phyloP scores from a whole-genome alignment of 495 filamentous ascomycete species.

The Aspergillus olivimuriae region DNA sequence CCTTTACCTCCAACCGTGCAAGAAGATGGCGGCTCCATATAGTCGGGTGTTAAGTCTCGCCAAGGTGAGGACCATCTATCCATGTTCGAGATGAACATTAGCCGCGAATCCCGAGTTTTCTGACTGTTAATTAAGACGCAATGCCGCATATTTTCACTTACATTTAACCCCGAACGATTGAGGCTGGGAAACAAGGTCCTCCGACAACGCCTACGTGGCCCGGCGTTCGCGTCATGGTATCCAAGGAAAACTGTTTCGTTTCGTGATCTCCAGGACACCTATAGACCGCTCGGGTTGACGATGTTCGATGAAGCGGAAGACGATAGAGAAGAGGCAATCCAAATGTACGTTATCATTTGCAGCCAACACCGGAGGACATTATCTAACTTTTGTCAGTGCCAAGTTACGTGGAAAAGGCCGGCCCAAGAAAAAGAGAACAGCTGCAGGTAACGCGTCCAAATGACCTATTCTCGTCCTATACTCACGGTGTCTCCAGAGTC shows the following conservation, averaged over 20 bases:
- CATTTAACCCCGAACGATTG: slow-evolving; percentile 75
- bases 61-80: too few relatives aligned
- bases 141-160: slow-evolving; percentile 85
- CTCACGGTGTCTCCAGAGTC: slow-evolving; percentile 25
- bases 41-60: slow-evolving; percentile 69
- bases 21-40: slow-evolving; percentile 63
- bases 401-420: slow-evolving; percentile 80
- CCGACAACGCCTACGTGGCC: slow-evolving; percentile 75
- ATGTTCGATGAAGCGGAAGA: slow-evolving; percentile 70
- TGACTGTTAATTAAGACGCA: slow-evolving; percentile 53
- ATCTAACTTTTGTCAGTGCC: slow-evolving; percentile 36
- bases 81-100: not conserved
- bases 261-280: slow-evolving; percentile 53
- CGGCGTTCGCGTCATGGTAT: slow-evolving; percentile 77
- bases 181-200: slow-evolving; percentile 85
- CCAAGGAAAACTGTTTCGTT: slow-evolving; percentile 65
- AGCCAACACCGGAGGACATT: not conserved
- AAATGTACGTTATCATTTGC: slow-evolving; percentile 43
- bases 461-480: not conserved
- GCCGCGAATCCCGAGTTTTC: not conserved
- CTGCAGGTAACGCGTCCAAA: slow-evolving; percentile 46
- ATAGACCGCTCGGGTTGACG: slow-evolving; percentile 49
- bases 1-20: not conserved
- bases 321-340: slow-evolving; percentile 69
- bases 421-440: slow-evolving; percentile 81